Base-by-base conservation (phyloP, 352 stramenopile genomes). In the Phytophthora nicotianae region DNA sequence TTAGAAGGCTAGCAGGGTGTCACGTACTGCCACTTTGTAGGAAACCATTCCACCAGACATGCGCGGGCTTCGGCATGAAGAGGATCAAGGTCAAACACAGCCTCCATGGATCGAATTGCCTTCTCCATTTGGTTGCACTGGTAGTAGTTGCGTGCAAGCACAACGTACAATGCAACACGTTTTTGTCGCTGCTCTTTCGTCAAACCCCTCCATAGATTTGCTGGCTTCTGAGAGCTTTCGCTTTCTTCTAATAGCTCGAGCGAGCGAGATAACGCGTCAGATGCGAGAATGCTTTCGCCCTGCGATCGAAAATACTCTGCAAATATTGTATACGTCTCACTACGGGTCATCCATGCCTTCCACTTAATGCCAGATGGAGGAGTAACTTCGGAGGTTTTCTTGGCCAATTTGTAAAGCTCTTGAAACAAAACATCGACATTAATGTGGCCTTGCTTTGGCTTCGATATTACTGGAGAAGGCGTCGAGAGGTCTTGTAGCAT, bases 101-200 rank as follows among this genome's bases (percentile, higher is more conserved):
- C 75, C 69, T 90, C 81, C 74, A 91, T 88, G 43, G 81, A 71
- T 14, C 80, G 78, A 45, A 93, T 88, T 1, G 84, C 84, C 7
- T 74, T 75, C 54, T 91, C 80, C 84, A 93, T 91, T 43, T 90
- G 81, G 56, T 93, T 93, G 65, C 70, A 77, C 53, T 88, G 71
- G 61, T 89, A 91, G 46, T 81, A 89, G 16, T 81, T 85, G n/a
- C 50, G 52, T 11, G 70, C 81, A 17, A 93, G 73, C n/a, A 80
- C 72, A 9, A 85, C 8, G 42, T 90, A 88, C 48, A 90, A 45
- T 10, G 68, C 35, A 27, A 87, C 67, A 17, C 79, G 77, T 13
- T 63, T 64, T 3, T 41, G 33, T 7, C 42, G 56, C 35, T 74
- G 65, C 8, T 74, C 65, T 3, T 45, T 41, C 1, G 59, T 75